Conservation (phyloP, 2,329 filamentous ascomycete genomes). For the Lizonia empirigonia region DNA sequence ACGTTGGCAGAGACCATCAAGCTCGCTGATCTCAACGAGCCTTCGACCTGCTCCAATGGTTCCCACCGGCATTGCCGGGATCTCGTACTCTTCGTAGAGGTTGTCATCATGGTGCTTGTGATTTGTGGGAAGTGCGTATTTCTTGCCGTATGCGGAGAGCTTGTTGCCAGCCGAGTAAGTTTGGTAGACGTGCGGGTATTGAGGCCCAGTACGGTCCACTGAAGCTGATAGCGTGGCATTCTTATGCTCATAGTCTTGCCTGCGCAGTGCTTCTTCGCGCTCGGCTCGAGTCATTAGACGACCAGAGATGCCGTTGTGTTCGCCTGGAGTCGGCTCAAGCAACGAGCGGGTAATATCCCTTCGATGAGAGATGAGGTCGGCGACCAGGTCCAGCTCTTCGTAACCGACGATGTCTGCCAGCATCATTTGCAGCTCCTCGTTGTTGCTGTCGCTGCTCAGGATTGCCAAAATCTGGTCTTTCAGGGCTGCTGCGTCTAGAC, state of each 20-base stretch:
- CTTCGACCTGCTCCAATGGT: slow-evolving; percentile 73
- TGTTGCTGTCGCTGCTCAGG: slow-evolving; percentile 67
- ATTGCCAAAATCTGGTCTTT: slow-evolving; percentile 78
- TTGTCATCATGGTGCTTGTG: slow-evolving; percentile 72
- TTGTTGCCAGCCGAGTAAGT: slow-evolving; percentile 83
- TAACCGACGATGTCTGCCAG: slow-evolving; percentile 91
- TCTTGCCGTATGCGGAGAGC: slow-evolving; percentile 77
- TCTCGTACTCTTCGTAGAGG: slow-evolving; percentile 86
- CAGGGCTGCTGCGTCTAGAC: slow-evolving; percentile 71
- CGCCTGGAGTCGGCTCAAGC: slow-evolving; percentile 34
- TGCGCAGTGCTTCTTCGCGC: slow-evolving; percentile 76
- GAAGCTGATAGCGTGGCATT: slow-evolving; percentile 71
- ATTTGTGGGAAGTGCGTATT: slow-evolving; percentile 80
- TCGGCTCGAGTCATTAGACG: slow-evolving; percentile 76
- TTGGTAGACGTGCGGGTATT: slow-evolving; percentile 95
- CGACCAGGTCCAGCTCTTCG: slow-evolving; percentile 90
- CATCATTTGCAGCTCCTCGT: slow-evolving; percentile 89
- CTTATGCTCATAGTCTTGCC: slow-evolving; percentile 84
- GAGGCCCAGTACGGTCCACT: slow-evolving; percentile 70
- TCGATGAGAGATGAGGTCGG: slow-evolving; percentile 82
- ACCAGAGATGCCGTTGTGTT: slow-evolving; percentile 55
- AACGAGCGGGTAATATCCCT: slow-evolving; percentile 61
- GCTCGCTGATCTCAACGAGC: slow-evolving; percentile 76
- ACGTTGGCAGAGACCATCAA: slow-evolving; percentile 87
- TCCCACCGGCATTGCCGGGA: slow-evolving; percentile 83